Conservation (phyloP, 257 asterid genomes). For the Fraxinus americana region DNA sequence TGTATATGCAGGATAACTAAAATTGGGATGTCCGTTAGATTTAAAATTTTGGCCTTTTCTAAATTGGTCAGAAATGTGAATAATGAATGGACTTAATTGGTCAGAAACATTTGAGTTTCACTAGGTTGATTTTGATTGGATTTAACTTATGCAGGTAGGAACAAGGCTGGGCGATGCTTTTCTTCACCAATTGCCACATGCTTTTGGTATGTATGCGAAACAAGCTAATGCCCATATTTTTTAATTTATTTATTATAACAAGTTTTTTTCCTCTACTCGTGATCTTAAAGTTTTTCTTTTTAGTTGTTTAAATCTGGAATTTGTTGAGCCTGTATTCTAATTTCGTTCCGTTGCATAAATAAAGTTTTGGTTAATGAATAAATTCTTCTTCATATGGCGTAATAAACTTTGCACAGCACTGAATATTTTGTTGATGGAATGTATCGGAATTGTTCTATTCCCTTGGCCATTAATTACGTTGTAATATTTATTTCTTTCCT, state of each 20-base stretch:
- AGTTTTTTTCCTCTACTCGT: not conserved
- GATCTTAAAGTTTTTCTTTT: not conserved
- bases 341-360: not conserved
- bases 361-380: not conserved
- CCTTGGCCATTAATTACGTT: not conserved
- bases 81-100: not conserved
- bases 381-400: not conserved
- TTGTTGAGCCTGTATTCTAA: not conserved
- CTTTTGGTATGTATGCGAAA: constrained; percentile 70
- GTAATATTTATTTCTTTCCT: not conserved
- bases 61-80: not conserved
- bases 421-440: not conserved
- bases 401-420: not conserved
- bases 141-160: constrained; percentile 74
- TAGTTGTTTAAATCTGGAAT: not conserved
- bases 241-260: constrained; percentile 13
- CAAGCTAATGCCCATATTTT: constrained; percentile 12
- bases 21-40: not conserved
- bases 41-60: not conserved
- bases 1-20: not conserved
- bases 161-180: constrained; percentile 99
- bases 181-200: constrained; percentile 99
- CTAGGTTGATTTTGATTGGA: constrained; percentile 27
- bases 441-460: not conserved
- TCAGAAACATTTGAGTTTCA: not conserved